Conservation (phyloP, 2,329 filamentous ascomycete genomes). For the Paecilomyces dactylethromorphus region DNA sequence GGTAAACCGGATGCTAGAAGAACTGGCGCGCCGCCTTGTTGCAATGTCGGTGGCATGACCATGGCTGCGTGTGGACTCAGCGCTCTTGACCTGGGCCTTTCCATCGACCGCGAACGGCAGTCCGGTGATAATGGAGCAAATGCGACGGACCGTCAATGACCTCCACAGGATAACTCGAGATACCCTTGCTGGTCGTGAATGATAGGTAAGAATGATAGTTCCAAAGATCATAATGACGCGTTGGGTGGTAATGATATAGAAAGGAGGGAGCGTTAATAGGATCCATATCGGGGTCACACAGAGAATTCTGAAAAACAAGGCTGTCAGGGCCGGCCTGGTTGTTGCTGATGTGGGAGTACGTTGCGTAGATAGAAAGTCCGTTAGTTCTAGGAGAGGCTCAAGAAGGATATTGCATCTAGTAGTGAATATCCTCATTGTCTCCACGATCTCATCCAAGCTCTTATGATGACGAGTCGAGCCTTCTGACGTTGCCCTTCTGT, state of each 20-base stretch:
- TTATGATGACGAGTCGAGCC: slow-evolving; percentile 75
- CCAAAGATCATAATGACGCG: slow-evolving; percentile 79
- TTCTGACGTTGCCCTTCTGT: slow-evolving; percentile 50
- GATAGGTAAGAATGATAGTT: slow-evolving; percentile 83
- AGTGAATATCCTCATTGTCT: slow-evolving; percentile 85
- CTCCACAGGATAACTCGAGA: slow-evolving; percentile 86
- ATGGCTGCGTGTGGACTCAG: slow-evolving; percentile 31
- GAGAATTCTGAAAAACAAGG: slow-evolving; percentile 81
- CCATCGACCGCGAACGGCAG: slow-evolving; percentile 57
- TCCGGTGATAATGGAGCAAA: slow-evolving; percentile 70
- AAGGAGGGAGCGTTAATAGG: slow-evolving; percentile 69
- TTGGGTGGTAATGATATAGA: slow-evolving; percentile 78
- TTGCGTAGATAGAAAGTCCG: slow-evolving; percentile 89
- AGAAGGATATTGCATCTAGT: slow-evolving; percentile 86
- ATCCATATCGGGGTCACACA: slow-evolving; percentile 87
- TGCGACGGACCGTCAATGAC: slow-evolving; percentile 64
- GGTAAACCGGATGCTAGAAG: slow-evolving; percentile 85
- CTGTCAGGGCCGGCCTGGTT: slow-evolving; percentile 80
- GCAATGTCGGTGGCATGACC: slow-evolving; percentile 43
- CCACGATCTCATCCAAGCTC: slow-evolving; percentile 92
- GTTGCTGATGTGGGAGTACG: slow-evolving; percentile 85
- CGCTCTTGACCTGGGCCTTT: slow-evolving; percentile 11
- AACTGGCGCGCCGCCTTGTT: slow-evolving; percentile 38
- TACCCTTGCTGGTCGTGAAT: slow-evolving; percentile 78
- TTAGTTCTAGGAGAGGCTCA: slow-evolving; percentile 80